Base-by-base conservation (phyloP, 345 rosid genomes). In the Chamaenerion angustifolium region DNA sequence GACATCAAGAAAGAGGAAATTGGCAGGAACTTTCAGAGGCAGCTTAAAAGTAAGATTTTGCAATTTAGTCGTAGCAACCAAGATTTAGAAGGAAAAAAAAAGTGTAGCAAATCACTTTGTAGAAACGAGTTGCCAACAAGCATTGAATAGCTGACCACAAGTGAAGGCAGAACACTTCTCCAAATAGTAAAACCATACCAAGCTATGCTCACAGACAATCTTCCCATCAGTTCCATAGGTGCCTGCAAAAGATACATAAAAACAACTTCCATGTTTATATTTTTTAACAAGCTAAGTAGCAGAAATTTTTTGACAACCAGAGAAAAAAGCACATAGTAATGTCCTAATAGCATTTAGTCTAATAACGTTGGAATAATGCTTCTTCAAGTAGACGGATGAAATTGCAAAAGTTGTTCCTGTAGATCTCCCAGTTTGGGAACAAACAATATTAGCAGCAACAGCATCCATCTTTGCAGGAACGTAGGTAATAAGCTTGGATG, bases 191-290 rank as follows among this genome's bases (percentile, higher is more conserved):
- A 68, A 56, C 74, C 76, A 67, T 66, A 60, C 55, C 60, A 61
- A 65, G 68, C 53, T 56, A 70, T 61, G 71, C 80, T 68, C 64
- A 69, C 54, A 63, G 67, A 62, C 58, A 62, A 43, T 56, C 69
- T 64, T 67, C 69, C 69, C 61, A 55, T 61, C 65, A 31, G 42
- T 73, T 68, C 65, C 65, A 71, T 45, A 71, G 48, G 60, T 42
- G 72, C 92, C 92, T 82, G 86, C 83, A 79, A 69, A 67, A 65
- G 69, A 71, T 67, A 52, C 62, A 75, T 59, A 65, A 71, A 65
- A 64, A 71, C 49, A 70, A 65, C 63, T 63, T 46, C 71, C 65
- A 56, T 65, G 63, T 62, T 76, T 64, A 76, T 62, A 61, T 7
- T 3, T 31, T 31, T 5, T 31, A 31, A 31, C 8, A 31, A 31